phyloP scores from a whole-genome alignment of 306 rosid genomes.

The Citrullus mucosospermus region DNA sequence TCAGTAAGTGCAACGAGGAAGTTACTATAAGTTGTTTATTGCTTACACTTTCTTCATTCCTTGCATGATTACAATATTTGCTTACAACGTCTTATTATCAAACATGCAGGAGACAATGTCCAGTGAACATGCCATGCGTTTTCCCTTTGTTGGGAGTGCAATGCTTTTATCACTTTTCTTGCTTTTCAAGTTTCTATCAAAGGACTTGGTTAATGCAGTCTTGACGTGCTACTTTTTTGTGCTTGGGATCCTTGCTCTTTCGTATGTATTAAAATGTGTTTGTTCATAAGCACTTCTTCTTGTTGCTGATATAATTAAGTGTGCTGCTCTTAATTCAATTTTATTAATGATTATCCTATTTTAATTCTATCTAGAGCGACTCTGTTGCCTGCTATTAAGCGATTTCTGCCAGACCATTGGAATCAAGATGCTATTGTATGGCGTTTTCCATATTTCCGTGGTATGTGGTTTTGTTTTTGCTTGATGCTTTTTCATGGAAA shows the following conservation, averaged over 20 bases:
- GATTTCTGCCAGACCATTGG: conserved; percentile 72
- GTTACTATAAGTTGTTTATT: neutral
- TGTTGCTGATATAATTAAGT: neutral
- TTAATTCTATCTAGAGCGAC: conserved; percentile 65
- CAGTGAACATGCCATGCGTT: conserved; percentile 97
- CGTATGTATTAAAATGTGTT: conserved; percentile 43
- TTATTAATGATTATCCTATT: neutral
- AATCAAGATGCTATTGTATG: conserved; percentile 48
- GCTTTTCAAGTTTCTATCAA: conserved; percentile 91
- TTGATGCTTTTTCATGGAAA: neutral
- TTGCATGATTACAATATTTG: neutral
- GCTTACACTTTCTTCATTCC: neutral
- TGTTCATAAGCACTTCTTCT: neutral
- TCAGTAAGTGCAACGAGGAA: conserved; percentile 36
- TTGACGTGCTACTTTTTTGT: conserved; percentile 89
- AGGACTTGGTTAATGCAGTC: conserved; percentile 97
- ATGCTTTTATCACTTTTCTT: conserved; percentile 89
- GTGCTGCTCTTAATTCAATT: neutral
- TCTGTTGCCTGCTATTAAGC: conserved; percentile 68
- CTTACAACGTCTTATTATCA: conserved; percentile 6
- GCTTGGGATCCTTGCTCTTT: conserved; percentile 92
- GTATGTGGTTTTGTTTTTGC: conserved; percentile 35
- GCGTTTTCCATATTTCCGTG: conserved; percentile 77
- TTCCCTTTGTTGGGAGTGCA: conserved; percentile 99
- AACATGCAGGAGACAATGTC: conserved; percentile 97